These are phyloP conservation scores for Epicoccum nigrum DNA, from an alignment of 2,329 filamentous ascomycete genomes.

Conservation along the genomic window DNA sequence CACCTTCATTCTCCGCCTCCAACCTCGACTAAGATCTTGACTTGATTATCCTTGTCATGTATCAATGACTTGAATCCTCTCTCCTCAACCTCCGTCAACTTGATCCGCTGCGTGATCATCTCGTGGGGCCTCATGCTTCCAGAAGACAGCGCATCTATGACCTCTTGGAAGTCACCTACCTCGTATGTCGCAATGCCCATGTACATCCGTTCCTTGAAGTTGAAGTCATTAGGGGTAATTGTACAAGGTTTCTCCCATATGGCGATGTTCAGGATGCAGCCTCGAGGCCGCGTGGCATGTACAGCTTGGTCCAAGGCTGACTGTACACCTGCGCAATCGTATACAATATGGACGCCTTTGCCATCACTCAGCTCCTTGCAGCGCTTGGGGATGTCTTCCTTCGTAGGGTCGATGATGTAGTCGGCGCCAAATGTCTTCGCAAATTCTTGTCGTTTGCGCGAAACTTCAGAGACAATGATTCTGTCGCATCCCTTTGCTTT, in stretches of 20 bases:
- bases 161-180: slow-evolving; percentile 57
- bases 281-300: slow-evolving; percentile 56
- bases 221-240: slow-evolving; percentile 57
- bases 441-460: slow-evolving; percentile 55
- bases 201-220: slow-evolving; percentile 61
- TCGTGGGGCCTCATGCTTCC: slow-evolving; percentile 52
- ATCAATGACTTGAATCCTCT: slow-evolving; percentile 56
- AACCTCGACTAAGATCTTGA: slow-evolving; percentile 56
- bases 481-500: slow-evolving; percentile 41
- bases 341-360: slow-evolving; percentile 58
- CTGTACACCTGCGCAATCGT: slow-evolving; percentile 62
- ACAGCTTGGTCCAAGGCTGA: slow-evolving; percentile 57
- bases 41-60: slow-evolving; percentile 57
- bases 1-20: slow-evolving; percentile 29
- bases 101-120: slow-evolving; percentile 59
- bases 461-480: slow-evolving; percentile 62
- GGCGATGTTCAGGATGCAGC: slow-evolving; percentile 62
- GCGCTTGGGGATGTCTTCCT: slow-evolving; percentile 54
- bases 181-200: slow-evolving; percentile 60
- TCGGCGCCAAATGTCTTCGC: slow-evolving; percentile 59
- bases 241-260: slow-evolving; percentile 61
- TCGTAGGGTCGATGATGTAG: slow-evolving; percentile 58
- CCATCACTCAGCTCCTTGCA: slow-evolving; percentile 53
- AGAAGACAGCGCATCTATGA: slow-evolving; percentile 52
- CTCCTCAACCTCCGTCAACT: slow-evolving; percentile 54